Base-by-base conservation (phyloP, 2,329 filamentous ascomycete species). In the Xylariaceae sp. region DNA sequence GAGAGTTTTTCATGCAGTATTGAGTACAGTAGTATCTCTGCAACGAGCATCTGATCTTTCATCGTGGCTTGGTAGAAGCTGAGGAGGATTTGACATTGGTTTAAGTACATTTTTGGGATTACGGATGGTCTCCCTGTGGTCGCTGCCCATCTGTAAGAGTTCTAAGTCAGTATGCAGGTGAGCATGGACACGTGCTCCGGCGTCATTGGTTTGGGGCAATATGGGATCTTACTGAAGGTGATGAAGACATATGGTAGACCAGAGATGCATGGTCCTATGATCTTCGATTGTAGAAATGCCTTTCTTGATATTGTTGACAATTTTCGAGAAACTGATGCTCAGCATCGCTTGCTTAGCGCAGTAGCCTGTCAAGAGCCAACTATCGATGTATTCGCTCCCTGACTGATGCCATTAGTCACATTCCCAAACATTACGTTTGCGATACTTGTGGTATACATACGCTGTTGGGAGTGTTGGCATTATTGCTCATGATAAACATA, bases 311-410 rank as follows among this genome's bases (percentile, higher is more conserved):
- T 66, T 65, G 33, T 58, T 60, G n/a, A 70, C 59, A 18, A 72
- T 69, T 39, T 67, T 68, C 1, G 71, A 71, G 42, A 73, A 73
- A 41, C 65, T 68, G 36, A 72, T 71, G 44, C 69, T 70, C 10
- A 73, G 54, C 68, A 73, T 73, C 1, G 69, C 68, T 47, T 73
- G 71, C 45, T 73, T 68, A 0, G 66, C 69, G 36, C 71, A 73
- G 42, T 71, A 70, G 0, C 71, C 70, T 2, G 66, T 71, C 39
- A 73, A 53, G 11, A 73, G 55, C 71, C 70, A 73, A 43, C 70
- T 73, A 41, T 73, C 71, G 18, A 73, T 64, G 40, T 73, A 73
- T 41, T 73, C 70, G 1, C 59, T 47, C 11, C 64, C 63, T 47
- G 62, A 58, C 63, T 67, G 7, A 19, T 41, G 18, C 51, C 18